Percentiles rank a stretch among this genome's conserved stretches.
These are phyloP conservation scores for Vanrija pseudolonga DNA, from an alignment of 1,284 basidiomycete genomes.

Conservation along the genomic window DNA sequence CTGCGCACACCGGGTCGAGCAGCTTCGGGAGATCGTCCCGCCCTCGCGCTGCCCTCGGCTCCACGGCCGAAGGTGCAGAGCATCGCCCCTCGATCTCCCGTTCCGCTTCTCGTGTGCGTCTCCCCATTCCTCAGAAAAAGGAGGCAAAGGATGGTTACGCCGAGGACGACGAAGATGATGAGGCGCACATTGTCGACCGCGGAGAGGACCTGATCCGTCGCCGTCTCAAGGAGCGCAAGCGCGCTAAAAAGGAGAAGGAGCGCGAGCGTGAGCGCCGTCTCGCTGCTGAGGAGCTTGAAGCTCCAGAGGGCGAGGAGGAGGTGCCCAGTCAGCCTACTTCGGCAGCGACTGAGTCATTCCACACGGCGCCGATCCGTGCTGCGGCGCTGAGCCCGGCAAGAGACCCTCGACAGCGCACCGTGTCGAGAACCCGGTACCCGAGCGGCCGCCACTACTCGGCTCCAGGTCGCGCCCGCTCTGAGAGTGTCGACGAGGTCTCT, in stretches of 20 bases:
- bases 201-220: constrained; percentile 56
- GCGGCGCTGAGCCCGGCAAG: neutral
- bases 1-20: neutral
- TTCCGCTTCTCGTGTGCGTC: constrained; percentile 12
- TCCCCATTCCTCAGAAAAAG: neutral
- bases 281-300: constrained; percentile 12
- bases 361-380: neutral
- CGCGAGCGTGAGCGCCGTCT: constrained; percentile 20
- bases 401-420: neutral
- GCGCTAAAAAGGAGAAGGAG: constrained; percentile 40
- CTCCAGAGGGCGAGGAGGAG: constrained; percentile 20
- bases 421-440: neutral
- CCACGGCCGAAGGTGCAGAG: neutral
- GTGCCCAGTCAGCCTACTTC: constrained; percentile 1
- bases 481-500: neutral
- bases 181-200: constrained; percentile 52
- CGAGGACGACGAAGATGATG: constrained; percentile 49
- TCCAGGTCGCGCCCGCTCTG: neutral
- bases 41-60: neutral
- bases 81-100: constrained; percentile 4
- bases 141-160: neutral
- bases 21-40: constrained; percentile 1
- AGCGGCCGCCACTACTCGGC: neutral
- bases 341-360: neutral
- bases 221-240: constrained; percentile 53